Base-by-base conservation (phyloP, 495 filamentous ascomycete species). In the Hypomontagnella submonticulosa region DNA sequence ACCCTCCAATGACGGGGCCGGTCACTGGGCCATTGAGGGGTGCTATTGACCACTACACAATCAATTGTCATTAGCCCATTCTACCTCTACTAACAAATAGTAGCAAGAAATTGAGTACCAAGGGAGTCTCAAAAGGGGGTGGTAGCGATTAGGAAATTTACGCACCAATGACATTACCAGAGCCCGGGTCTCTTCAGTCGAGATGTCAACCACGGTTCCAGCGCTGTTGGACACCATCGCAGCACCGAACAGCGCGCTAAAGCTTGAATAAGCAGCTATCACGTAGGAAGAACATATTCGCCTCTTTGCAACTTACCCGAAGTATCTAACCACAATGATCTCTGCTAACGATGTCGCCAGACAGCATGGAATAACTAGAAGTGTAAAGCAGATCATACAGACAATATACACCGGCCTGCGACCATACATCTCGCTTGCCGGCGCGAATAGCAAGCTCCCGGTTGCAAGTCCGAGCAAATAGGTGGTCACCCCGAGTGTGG, bases 211-310 rank as follows among this genome's bases (percentile, higher is more conserved):
- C 1, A 97, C 83, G 46, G 92, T 92, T 12, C 92, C 93, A 0
- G 93, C 91, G 1, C 88, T 86, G 65, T 93, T 96, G 3, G 87
- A 85, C 13, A 97, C 85, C 84, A 93, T 89, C 27, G 89, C 90
- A 12, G 88, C 85, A 12, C 92, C 92, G 36, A 89, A 90, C 36
- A 93, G 67, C 5, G 92, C 92, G 2, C 84, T 85, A 53, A 6
- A 49, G 10, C n/a, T 30, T 6, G 0, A 51, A 55, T 69, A 49
- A 74, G 71, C n/a, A n/a, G n/a, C n/a, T 47, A 27, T 10, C 23
- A 23, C 53, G 1, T 33, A 15, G 3, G 18, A 52, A 20, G 9
- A 6, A 36, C 33, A 34, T 20, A n/a, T 2, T 6, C 15, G 15
- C 7, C 19, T 0, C 9, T n/a, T 36, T 4, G 18, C 4, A 42